Evolutionary conservation across 148 eudicot genomes (phyloP).

Genomic region (Persicaria maculosa): DNA sequence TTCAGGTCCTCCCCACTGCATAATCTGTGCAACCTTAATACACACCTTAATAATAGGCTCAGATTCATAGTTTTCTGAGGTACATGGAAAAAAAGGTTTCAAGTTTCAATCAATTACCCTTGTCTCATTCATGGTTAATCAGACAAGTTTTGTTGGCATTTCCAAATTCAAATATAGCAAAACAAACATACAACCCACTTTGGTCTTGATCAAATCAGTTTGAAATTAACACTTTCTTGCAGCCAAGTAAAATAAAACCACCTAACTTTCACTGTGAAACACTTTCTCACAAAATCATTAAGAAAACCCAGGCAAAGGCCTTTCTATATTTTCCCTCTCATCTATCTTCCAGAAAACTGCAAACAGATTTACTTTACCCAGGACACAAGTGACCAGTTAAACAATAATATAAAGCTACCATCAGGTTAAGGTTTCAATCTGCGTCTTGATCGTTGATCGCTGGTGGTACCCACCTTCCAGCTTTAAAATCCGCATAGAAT

Average conservation of each 20-base stretch:
- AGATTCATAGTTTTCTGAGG: not conserved
- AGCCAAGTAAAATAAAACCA: not conserved
- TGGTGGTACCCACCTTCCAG: slow-evolving; percentile 72
- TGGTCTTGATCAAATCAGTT: not conserved
- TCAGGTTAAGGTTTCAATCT: not conserved
- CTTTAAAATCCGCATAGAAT: slow-evolving; percentile 69
- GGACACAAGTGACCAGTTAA: too few relatives aligned
- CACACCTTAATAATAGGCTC: not conserved
- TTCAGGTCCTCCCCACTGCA: not conserved
- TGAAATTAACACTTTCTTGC: not conserved
- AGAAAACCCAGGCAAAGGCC: not conserved
- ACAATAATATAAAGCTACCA: too few relatives aligned
- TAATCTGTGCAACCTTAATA: not conserved
- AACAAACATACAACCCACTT: not conserved
- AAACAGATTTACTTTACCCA: too few relatives aligned
- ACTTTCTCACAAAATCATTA: not conserved
- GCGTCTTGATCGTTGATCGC: slow-evolving; percentile 16
- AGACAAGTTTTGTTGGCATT: not conserved
- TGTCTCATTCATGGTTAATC: not conserved
- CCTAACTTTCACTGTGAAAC: not conserved
- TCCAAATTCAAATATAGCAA: not conserved
- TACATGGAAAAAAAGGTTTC: not conserved
- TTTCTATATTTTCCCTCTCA: too few relatives aligned
- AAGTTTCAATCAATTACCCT: not conserved
- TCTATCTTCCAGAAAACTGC: not conserved